Percentiles rank a stretch among this genome's conserved stretches.
Evolutionary conservation across 2,329 filamentous ascomycete genomes (phyloP).

Genomic region (Aspergillus viridinutans): DNA sequence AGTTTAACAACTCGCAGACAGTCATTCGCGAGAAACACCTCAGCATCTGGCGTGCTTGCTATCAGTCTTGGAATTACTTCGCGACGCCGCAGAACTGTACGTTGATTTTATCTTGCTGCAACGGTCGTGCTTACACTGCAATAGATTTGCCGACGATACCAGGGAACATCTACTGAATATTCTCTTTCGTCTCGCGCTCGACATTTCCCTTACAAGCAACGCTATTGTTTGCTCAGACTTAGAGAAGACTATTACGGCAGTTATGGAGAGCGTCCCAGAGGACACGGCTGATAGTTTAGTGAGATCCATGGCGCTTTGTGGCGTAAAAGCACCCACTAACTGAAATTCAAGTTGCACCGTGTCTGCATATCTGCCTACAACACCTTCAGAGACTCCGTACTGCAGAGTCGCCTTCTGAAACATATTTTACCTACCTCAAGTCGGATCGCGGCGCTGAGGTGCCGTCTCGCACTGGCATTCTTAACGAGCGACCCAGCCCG

Average conservation of each 20-base stretch:
- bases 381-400: constrained; percentile 34
- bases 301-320: neutral
- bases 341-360: constrained; percentile 21
- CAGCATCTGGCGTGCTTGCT: constrained; percentile 22
- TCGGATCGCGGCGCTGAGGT: constrained; percentile 37
- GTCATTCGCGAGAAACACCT: constrained; percentile 8
- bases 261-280: constrained; percentile 25
- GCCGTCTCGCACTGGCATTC: constrained; percentile 37
- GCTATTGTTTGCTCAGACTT: constrained; percentile 27
- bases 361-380: constrained; percentile 25
- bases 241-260: constrained; percentile 29
- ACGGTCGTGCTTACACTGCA: constrained; percentile 7
- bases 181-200: constrained; percentile 35
- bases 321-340: constrained; percentile 5
- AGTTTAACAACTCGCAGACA: constrained; percentile 8
- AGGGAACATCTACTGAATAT: constrained; percentile 29
- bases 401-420: constrained; percentile 39
- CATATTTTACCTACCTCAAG: constrained; percentile 37
- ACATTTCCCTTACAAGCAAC: constrained; percentile 29
- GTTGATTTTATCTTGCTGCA: neutral
- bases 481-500: constrained; percentile 25
- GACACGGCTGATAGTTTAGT: constrained; percentile 20
- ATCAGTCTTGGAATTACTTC: constrained; percentile 33
- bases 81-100: constrained; percentile 30
- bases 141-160: constrained; percentile 32